Evolutionary conservation across 2,329 filamentous ascomycete genomes (phyloP), one percentile per base, ranked within the genome.

Genomic region (Ophiosphaerella herpotricha): DNA sequence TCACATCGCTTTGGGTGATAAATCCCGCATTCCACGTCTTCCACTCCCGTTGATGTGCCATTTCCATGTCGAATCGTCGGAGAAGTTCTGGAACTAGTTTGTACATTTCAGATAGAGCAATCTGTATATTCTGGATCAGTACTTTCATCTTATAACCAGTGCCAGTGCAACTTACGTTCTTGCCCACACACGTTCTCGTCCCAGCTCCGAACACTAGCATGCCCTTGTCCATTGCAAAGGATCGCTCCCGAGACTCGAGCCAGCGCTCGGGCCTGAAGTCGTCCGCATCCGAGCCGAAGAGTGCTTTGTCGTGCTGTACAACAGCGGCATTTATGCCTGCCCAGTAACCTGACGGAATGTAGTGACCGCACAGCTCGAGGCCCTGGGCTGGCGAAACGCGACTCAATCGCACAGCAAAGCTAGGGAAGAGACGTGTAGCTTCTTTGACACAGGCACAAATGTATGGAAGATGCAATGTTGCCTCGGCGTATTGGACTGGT

Each of bases 191-290:
- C 7, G 51, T 54, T 21, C 63, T 54, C 4, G 60, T 64, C 12
- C 61, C 63, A 26, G 57, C 36, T 39, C 36, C 36, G 6, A n/a
- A 39, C 16, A 39, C 36, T 9, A 64, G 24, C 38, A 67, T 46
- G 31, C 39, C 42, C 43, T 57, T 60, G 9, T 67, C 60, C 60
- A 65, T 62, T 7, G 43, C 49, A 32, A 46, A 52, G 18, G 26
- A 55, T 18, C 36, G 43, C 11, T 50, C 55, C 7, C 50, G 43
- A 3, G 48, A 52, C 24, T 53, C 48, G 6, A 83, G 61, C 79
- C 80, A 83, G 3, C 81, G 69, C 40, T 80, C 79, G 0, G 80
- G 79, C 1, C 69, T 67, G 54, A 77, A 83, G 0, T 55, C 50
- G 16, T 80, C 72, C 0, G 75, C 72, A 48, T 82, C 77, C 0